A percentile compares a stretch with the other conserved stretches of the same genome.
Evolutionary conservation across 345 rosid species (phyloP).

Genomic region (Eucalyptus erythrocorys): DNA sequence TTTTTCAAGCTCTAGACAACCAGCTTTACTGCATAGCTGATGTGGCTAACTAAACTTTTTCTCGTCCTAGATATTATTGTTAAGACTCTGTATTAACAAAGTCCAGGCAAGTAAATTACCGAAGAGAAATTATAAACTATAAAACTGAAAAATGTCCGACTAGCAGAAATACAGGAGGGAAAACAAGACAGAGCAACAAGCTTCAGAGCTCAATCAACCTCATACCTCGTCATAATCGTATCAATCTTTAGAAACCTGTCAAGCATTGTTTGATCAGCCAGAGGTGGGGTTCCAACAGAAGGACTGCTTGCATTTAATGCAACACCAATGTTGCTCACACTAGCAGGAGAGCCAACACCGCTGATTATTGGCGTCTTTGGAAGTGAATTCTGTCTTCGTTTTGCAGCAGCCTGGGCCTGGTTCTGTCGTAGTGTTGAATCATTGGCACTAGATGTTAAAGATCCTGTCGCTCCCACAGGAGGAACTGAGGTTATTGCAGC

Average conservation of each 20-base stretch:
- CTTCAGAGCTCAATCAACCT: neutral
- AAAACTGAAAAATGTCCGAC: neutral
- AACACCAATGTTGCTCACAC: constrained; percentile 63
- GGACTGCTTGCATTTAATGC: constrained; percentile 73
- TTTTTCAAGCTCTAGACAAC: neutral
- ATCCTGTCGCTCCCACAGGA: constrained; percentile 49
- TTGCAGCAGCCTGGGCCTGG: constrained; percentile 51
- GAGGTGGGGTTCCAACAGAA: constrained; percentile 58
- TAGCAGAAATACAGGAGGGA: neutral
- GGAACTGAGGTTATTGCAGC: constrained; percentile 48
- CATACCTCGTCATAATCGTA: constrained; percentile 55
- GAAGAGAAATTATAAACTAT: neutral
- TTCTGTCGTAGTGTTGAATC: constrained; percentile 69
- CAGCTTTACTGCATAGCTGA: neutral
- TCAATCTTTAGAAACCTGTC: constrained; percentile 86
- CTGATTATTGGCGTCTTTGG: constrained; percentile 63
- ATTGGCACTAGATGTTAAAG: constrained; percentile 72
- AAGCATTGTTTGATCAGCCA: constrained; percentile 55
- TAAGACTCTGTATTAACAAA: neutral
- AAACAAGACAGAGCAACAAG: neutral
- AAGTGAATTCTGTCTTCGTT: constrained; percentile 69
- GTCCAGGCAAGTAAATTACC: neutral
- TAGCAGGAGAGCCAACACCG: constrained; percentile 90
- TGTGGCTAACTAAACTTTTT: neutral
- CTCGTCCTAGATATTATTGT: neutral